Percentiles rank a stretch among this genome's conserved stretches.
Conservation (phyloP, 129 eudicot species). For the Lactuca sativa region DNA sequence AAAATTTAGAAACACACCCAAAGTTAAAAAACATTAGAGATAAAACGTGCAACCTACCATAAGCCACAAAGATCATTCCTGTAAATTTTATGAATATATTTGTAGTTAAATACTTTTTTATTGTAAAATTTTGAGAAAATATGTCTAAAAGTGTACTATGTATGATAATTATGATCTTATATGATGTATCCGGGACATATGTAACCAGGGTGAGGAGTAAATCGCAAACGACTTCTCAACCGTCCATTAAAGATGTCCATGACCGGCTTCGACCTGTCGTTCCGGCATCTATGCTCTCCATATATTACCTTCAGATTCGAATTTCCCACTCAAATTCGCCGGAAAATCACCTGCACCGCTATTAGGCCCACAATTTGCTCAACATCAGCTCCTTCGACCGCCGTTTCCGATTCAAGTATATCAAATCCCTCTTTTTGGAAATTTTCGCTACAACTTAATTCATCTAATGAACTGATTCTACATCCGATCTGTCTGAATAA, state of each 20-base stretch:
- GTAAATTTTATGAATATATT: too few relatives aligned
- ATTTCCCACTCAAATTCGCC: conserved; percentile 30
- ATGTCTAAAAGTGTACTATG: too few relatives aligned
- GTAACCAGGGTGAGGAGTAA: background rate
- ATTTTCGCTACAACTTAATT: background rate
- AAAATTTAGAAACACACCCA: too few relatives aligned
- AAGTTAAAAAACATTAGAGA: too few relatives aligned
- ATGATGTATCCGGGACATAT: background rate
- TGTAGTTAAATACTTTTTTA: too few relatives aligned
- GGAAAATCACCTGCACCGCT: conserved; percentile 23
- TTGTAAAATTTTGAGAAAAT: too few relatives aligned
- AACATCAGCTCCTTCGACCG: conserved; percentile 21
- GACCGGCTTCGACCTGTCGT: conserved; percentile 25
- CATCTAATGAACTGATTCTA: background rate
- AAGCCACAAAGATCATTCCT: too few relatives aligned
- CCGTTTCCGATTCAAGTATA: conserved; percentile 29
- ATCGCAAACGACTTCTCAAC: conserved; percentile 30
- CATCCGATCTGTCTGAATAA: background rate
- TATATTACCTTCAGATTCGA: conserved; percentile 5
- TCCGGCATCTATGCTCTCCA: conserved; percentile 23
- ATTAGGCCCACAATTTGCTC: conserved; percentile 11
- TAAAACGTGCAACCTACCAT: too few relatives aligned
- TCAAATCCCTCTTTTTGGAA: background rate
- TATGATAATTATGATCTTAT: too few relatives aligned
- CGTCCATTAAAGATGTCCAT: conserved; percentile 42